These are phyloP conservation scores for Aspergillus sojae DNA, from an alignment of 2,329 filamentous ascomycete species.

Conservation along the genomic window DNA sequence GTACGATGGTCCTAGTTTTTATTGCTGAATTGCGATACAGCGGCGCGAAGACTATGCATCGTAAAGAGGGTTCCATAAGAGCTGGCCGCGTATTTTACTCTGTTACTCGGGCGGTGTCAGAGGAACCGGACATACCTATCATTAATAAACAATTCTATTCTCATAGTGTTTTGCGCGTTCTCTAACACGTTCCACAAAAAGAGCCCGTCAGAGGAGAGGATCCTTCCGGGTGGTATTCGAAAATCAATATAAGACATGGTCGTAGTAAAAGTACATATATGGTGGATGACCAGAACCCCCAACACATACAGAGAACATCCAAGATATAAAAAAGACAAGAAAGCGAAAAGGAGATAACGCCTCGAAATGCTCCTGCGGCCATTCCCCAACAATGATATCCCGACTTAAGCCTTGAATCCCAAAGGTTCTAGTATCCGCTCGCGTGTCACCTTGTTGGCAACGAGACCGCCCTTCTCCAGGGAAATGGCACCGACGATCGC, in stretches of 20 bases:
- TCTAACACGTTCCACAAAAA: not conserved
- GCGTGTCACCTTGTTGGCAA: slow-evolving; percentile 73
- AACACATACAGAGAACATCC: slow-evolving; percentile 26
- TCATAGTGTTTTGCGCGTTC: not conserved
- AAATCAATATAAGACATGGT: slow-evolving; percentile 26
- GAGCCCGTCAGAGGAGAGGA: slow-evolving; percentile 9
- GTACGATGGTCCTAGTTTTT: slow-evolving; percentile 59
- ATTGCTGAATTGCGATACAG: slow-evolving; percentile 69
- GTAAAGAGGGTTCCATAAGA: slow-evolving; percentile 66
- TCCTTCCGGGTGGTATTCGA: slow-evolving; percentile 25
- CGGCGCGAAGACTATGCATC: slow-evolving; percentile 59
- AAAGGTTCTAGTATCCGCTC: slow-evolving; percentile 70
- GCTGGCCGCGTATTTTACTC: slow-evolving; percentile 67
- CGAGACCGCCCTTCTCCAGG: slow-evolving; percentile 80
- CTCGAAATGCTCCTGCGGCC: slow-evolving; percentile 40
- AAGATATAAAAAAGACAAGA: slow-evolving; percentile 18
- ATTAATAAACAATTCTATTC: slow-evolving; percentile 20
- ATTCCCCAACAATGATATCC: slow-evolving; percentile 23
- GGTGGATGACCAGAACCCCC: slow-evolving; percentile 24
- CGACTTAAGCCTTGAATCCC: slow-evolving; percentile 38
- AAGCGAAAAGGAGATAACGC: slow-evolving; percentile 35
- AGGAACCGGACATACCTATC: slow-evolving; percentile 68
- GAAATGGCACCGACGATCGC: slow-evolving; percentile 86
- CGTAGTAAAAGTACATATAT: slow-evolving; percentile 39
- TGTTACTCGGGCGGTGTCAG: slow-evolving; percentile 83